These are phyloP conservation scores for Pneumocystis carinii DNA, from an alignment of 1,139 yeast genomes.

Conservation along the genomic window DNA sequence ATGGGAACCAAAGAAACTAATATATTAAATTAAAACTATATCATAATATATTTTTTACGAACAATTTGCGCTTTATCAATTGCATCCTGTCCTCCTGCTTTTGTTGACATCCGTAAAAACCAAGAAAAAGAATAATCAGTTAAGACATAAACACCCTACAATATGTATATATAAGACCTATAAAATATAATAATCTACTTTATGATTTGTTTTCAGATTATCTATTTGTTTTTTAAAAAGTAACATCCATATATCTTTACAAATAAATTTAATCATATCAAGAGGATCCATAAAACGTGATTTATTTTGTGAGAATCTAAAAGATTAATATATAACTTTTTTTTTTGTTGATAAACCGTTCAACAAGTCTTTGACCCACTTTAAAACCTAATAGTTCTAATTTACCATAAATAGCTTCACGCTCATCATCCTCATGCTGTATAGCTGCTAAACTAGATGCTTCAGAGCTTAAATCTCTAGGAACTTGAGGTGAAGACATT, in stretches of 20 bases:
- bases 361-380: slow-evolving; percentile 61
- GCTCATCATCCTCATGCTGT: slow-evolving; percentile 9
- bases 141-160: slow-evolving; percentile 52
- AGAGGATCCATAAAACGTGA: slow-evolving; percentile 44
- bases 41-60: slow-evolving; percentile 6
- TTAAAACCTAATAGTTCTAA: slow-evolving; percentile 57
- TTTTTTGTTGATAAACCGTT: slow-evolving; percentile 20
- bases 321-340: background rate
- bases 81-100: slow-evolving; percentile 36
- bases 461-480: slow-evolving; percentile 11
- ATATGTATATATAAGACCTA: background rate
- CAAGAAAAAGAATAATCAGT: slow-evolving; percentile 51
- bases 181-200: slow-evolving; percentile 29
- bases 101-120: slow-evolving; percentile 42
- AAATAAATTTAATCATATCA: slow-evolving; percentile 78
- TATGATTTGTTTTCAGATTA: slow-evolving; percentile 77
- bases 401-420: slow-evolving; percentile 44
- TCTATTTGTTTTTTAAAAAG: slow-evolving; percentile 79
- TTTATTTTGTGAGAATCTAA: slow-evolving; percentile 39
- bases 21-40: background rate
- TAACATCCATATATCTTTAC: slow-evolving; percentile 79
- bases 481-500: slow-evolving; percentile 20
- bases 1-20: slow-evolving; percentile 56
- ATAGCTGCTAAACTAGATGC: slow-evolving; percentile 7
- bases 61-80: slow-evolving; percentile 32